Evolutionary conservation across 2,329 filamentous ascomycete species (phyloP).

Genomic region (Atkinsonella texensis): DNA sequence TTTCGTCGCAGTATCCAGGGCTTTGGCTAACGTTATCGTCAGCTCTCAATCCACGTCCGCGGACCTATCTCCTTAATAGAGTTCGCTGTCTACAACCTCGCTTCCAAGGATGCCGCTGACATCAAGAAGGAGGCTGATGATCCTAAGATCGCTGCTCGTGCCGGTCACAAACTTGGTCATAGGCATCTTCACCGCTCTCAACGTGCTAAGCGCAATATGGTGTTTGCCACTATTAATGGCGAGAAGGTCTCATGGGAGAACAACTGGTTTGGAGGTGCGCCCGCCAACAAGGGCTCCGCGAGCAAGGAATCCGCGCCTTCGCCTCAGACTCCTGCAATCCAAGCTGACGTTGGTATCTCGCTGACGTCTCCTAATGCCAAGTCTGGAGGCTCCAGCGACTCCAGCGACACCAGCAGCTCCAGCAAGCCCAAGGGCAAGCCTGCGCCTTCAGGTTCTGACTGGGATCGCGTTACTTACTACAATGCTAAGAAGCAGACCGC

Average conservation of each 20-base stretch:
- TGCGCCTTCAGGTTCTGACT: conserved; percentile 18
- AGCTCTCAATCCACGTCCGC: conserved; percentile 63
- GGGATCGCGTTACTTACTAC: conserved; percentile 33
- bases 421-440: conserved; percentile 2
- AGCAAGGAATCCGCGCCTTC: conserved; percentile 9
- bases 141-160: conserved; percentile 9
- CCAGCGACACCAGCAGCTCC: background rate
- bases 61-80: conserved; percentile 56
- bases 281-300: conserved; percentile 11
- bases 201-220: conserved; percentile 35
- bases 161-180: conserved; percentile 29
- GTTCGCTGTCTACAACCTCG: conserved; percentile 56
- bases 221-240: conserved; percentile 48
- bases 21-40: conserved; percentile 1
- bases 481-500: conserved; percentile 25
- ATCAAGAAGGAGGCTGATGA: background rate
- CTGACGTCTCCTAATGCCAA: background rate
- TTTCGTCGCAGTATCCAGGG: no score
- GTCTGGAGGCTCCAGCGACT: background rate
- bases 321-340: background rate
- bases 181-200: conserved; percentile 33
- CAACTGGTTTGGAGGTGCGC: conserved; percentile 30
- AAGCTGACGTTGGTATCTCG: conserved; percentile 10
- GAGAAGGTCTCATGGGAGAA: conserved; percentile 47
- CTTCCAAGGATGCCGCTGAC: conserved; percentile 14